A percentile compares a stretch with the other conserved stretches of the same genome.
These are phyloP conservation scores for Tarenaya hassleriana DNA, from an alignment of 345 rosid genomes.

Conservation along the genomic window DNA sequence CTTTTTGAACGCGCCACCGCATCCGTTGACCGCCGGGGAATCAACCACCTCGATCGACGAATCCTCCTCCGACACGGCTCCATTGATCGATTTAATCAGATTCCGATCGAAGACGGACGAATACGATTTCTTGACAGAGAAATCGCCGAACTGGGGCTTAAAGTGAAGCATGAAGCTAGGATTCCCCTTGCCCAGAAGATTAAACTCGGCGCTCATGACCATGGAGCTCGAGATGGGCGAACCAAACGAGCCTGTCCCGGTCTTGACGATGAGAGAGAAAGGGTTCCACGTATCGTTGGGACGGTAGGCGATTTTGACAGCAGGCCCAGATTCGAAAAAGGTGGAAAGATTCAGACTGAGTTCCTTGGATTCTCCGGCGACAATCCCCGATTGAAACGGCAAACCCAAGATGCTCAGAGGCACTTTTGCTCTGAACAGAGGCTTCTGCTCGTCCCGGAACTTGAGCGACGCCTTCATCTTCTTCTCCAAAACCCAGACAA, in stretches of 20 bases:
- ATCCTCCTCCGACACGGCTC: slow-evolving; percentile 31
- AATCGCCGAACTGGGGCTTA: slow-evolving; percentile 72
- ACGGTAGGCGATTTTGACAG: slow-evolving; percentile 64
- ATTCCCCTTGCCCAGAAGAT: slow-evolving; percentile 45
- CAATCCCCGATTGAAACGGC: slow-evolving; percentile 77
- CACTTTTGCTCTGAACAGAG: slow-evolving; percentile 61
- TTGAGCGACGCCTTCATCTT: slow-evolving; percentile 72
- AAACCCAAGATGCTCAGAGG: slow-evolving; percentile 66
- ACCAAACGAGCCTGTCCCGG: slow-evolving; percentile 66
- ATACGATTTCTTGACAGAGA: slow-evolving; percentile 63
- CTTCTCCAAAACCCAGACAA: neutral
- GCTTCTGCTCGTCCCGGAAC: slow-evolving; percentile 78
- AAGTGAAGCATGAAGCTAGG: slow-evolving; percentile 81
- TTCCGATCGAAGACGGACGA: slow-evolving; percentile 32
- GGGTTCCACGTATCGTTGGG: slow-evolving; percentile 75
- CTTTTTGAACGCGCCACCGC: slow-evolving; percentile 32
- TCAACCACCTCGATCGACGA: slow-evolving; percentile 50
- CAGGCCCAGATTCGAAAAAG: slow-evolving; percentile 71
- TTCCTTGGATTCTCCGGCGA: slow-evolving; percentile 75
- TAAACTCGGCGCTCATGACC: slow-evolving; percentile 81
- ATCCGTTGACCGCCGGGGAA: slow-evolving; percentile 26
- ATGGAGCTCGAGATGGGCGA: slow-evolving; percentile 58
- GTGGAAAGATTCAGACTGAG: slow-evolving; percentile 63
- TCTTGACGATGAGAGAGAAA: slow-evolving; percentile 62
- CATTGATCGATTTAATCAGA: slow-evolving; percentile 14